phyloP scores from a whole-genome alignment of 495 filamentous ascomycete genomes.

The Tuber umbilicatum region DNA sequence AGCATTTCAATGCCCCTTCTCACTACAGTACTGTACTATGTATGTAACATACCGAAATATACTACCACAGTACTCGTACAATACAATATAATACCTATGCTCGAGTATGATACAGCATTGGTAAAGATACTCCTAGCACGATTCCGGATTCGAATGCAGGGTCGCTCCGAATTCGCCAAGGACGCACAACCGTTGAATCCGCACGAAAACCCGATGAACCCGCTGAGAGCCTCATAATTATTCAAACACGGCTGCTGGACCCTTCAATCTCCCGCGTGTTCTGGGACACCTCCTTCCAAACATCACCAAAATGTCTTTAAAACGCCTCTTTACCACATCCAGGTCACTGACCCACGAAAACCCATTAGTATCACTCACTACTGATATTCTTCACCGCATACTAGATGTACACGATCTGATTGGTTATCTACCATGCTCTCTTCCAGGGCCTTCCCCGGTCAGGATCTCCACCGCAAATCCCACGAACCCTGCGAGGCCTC shows the following conservation, averaged over 20 bases:
- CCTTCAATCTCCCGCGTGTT: background rate
- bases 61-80: background rate
- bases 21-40: background rate
- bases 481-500: conserved; percentile 75
- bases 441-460: conserved; percentile 71
- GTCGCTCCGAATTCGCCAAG: background rate
- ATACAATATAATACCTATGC: too few relatives aligned
- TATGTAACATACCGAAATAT: too few relatives aligned
- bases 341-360: conserved; percentile 75
- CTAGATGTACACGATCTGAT: conserved; percentile 13
- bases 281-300: background rate
- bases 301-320: conserved; percentile 45
- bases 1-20: background rate
- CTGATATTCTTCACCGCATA: background rate
- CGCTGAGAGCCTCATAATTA: background rate
- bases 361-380: conserved; percentile 58
- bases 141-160: background rate
- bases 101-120: too few relatives aligned
- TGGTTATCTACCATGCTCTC: conserved; percentile 8
- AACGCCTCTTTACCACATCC: conserved; percentile 59
- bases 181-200: background rate
- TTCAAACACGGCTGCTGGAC: background rate
- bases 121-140: background rate
- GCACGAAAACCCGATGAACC: background rate
- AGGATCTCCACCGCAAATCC: conserved; percentile 63